Conservation (phyloP, 2,329 filamentous ascomycete species). For the Pseudogymnoascus destructans region DNA sequence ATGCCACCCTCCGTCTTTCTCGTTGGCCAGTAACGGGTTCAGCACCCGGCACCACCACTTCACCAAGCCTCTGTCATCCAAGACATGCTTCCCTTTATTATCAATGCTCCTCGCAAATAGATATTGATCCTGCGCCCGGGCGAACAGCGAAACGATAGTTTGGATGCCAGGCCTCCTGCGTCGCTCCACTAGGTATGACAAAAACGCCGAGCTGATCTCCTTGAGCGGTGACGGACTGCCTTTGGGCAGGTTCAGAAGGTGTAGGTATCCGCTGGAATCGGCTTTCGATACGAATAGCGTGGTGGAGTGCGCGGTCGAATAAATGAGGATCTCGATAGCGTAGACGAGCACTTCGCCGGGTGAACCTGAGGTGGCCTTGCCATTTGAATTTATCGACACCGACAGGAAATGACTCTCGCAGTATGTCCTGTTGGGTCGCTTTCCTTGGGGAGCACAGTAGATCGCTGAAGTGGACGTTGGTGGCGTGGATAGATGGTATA, state of each 20-base stretch:
- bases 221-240: slow-evolving; percentile 61
- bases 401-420: slow-evolving; percentile 73
- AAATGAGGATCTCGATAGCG: slow-evolving; percentile 78
- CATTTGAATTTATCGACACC: slow-evolving; percentile 34
- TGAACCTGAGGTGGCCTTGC: slow-evolving; percentile 17
- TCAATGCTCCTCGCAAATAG: slow-evolving; percentile 86
- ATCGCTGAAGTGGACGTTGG: slow-evolving; percentile 62
- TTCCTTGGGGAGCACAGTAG: slow-evolving; percentile 63
- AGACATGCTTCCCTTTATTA: slow-evolving; percentile 73
- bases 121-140: slow-evolving; percentile 83
- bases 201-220: slow-evolving; percentile 58
- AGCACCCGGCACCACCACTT: slow-evolving; percentile 92
- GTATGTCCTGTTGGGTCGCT: slow-evolving; percentile 63
- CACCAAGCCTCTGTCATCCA: slow-evolving; percentile 80
- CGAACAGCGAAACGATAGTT: slow-evolving; percentile 78
- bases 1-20: slow-evolving; percentile 28
- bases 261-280: slow-evolving; percentile 83
- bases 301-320: slow-evolving; percentile 65
- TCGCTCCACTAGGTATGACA: slow-evolving; percentile 59
- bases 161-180: slow-evolving; percentile 51
- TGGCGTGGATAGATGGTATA: slow-evolving; percentile 80
- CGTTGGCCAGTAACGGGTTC: slow-evolving; percentile 50
- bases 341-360: slow-evolving; percentile 49
- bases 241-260: slow-evolving; percentile 48
- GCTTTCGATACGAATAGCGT: slow-evolving; percentile 95